These are phyloP conservation scores for Penicillium sp. DNA, from an alignment of 2,329 filamentous ascomycete species.

Conservation along the genomic window DNA sequence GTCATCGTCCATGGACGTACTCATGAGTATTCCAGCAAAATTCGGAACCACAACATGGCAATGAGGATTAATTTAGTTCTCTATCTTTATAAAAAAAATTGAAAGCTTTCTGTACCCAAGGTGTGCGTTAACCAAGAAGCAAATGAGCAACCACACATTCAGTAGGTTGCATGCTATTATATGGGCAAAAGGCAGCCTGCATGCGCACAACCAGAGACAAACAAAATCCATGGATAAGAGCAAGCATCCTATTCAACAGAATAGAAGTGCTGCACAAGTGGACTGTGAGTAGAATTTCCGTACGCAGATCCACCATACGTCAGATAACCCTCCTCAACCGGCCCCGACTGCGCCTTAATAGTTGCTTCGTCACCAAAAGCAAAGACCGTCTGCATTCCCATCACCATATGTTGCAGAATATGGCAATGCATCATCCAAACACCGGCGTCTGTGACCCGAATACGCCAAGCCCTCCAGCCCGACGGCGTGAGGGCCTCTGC, in stretches of 20 bases:
- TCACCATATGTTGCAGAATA: conserved; percentile 51
- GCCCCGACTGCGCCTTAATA: conserved; percentile 32
- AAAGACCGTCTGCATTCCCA: conserved; percentile 53
- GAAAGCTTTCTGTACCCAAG: too few relatives aligned
- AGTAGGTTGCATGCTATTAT: too few relatives aligned
- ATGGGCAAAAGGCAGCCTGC: too few relatives aligned
- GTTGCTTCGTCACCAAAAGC: conserved; percentile 47
- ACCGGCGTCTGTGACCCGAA: not conserved
- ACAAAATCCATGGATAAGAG: not conserved
- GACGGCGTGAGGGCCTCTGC: conserved; percentile 44
- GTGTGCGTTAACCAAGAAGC: too few relatives aligned
- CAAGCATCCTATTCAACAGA: not conserved
- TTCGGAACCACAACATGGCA: too few relatives aligned
- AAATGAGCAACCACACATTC: too few relatives aligned
- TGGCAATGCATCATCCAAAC: conserved; percentile 57
- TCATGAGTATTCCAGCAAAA: too few relatives aligned
- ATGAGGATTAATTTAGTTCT: too few relatives aligned
- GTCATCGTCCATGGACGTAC: too few relatives aligned
- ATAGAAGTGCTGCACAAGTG: conserved; percentile 13
- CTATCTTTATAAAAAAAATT: too few relatives aligned
- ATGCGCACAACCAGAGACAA: too few relatives aligned
- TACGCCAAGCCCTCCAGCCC: conserved; percentile 64
- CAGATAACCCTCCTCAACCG: conserved; percentile 47
- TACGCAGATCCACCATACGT: conserved; percentile 48
- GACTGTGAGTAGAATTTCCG: conserved; percentile 33